Conservation (phyloP, 345 rosid species). For the Hevea brasiliensis region DNA sequence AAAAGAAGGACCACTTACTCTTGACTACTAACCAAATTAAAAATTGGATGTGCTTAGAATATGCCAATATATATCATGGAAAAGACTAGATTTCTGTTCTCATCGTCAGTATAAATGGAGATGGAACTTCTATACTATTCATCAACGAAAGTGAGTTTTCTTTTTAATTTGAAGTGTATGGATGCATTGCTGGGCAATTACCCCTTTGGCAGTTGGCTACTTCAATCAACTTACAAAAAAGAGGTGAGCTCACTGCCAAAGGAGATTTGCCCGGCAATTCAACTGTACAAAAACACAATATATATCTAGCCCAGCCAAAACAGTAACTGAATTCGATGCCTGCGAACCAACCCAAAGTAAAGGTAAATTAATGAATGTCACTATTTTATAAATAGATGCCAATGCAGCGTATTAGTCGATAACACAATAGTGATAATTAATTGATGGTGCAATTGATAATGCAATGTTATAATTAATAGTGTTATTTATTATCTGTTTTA, state of each 20-base stretch:
- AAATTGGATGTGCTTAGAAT: conserved; percentile 27
- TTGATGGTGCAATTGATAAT: too few species aligned
- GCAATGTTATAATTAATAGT: too few species aligned
- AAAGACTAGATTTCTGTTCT: too few species aligned
- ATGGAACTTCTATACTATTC: conserved; percentile 4
- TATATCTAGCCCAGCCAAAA: too few species aligned
- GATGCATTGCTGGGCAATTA: conserved; percentile 32
- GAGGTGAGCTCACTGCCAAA: conserved; percentile 36
- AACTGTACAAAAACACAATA: conserved; percentile 14
- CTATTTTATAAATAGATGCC: too few species aligned
- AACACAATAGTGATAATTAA: too few species aligned
- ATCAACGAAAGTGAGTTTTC: background rate
- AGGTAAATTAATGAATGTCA: too few species aligned
- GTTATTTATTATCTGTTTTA: too few species aligned
- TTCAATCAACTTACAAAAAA: background rate
- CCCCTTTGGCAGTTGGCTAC: conserved; percentile 31
- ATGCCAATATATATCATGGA: conserved; percentile 6
- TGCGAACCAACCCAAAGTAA: background rate
- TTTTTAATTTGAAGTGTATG: background rate
- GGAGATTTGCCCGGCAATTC: conserved; percentile 41
- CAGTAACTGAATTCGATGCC: background rate
- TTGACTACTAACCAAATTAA: too few species aligned
- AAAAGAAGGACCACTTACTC: too few species aligned
- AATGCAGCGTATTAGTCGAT: too few species aligned
- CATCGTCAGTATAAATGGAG: too few species aligned